phyloP scores from a whole-genome alignment of 73 alveolate genomes.

The Tetrahymena thermophila region DNA sequence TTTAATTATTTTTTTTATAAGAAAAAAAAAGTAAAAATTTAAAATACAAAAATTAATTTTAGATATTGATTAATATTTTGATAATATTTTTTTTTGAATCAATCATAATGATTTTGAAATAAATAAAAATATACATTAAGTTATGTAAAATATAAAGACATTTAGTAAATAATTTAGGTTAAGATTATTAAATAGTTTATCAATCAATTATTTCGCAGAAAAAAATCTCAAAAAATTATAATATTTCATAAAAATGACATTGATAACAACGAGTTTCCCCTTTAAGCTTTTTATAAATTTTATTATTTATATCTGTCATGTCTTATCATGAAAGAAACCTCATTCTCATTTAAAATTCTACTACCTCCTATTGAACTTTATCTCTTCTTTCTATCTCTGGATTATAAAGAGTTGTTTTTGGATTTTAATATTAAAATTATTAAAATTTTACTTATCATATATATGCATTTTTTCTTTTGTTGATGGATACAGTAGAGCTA shows the following conservation, averaged over 20 bases:
- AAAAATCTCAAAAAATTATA: too few species aligned
- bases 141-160: too few species aligned
- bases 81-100: too few species aligned
- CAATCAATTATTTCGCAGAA: too few species aligned
- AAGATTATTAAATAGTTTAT: too few species aligned
- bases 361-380: neutral
- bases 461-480: constrained; percentile 31
- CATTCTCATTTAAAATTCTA: neutral
- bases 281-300: neutral
- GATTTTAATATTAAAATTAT: neutral
- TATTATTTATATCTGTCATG: neutral
- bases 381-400: neutral
- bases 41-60: too few species aligned
- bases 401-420: neutral
- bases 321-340: neutral
- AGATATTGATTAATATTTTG: too few species aligned
- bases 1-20: too few species aligned
- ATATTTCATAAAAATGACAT: neutral
- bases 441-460: constrained; percentile 3
- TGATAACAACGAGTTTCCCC: neutral
- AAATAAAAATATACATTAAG: too few species aligned
- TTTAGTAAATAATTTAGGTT: too few species aligned
- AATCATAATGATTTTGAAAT: too few species aligned
- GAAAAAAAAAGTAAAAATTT: too few species aligned
- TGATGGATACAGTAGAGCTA: constrained; percentile 33